Evolutionary conservation across 202 grass and related monocot species (phyloP).

Genomic region (Bolboschoenoplectus hybrid): DNA sequence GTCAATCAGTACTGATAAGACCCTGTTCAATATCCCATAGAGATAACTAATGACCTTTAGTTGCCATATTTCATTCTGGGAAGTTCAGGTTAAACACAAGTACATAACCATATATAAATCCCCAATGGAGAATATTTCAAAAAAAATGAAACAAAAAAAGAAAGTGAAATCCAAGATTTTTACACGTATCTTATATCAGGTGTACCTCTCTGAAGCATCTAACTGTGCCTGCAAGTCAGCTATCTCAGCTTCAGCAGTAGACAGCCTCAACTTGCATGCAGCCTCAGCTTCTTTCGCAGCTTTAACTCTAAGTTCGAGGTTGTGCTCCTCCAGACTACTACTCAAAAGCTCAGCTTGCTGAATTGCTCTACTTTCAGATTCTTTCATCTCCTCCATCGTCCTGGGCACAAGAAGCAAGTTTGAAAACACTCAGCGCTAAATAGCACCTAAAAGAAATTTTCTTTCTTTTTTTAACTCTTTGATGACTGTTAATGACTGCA

Average conservation of each 20-base stretch:
- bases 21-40: not conserved
- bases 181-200: constrained; percentile 7
- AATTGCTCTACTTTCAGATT: constrained; percentile 81
- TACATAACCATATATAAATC: not conserved
- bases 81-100: not conserved
- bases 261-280: constrained; percentile 90
- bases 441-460: constrained; percentile 13
- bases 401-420: constrained; percentile 48
- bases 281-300: constrained; percentile 93
- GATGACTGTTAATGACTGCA: constrained; percentile 1
- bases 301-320: constrained; percentile 89
- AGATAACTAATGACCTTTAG: not conserved
- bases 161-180: constrained; percentile 8
- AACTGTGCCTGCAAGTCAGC: constrained; percentile 62
- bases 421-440: constrained; percentile 32
- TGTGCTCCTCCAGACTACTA: constrained; percentile 72
- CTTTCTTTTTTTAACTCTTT: constrained; percentile 22
- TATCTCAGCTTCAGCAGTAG: constrained; percentile 75
- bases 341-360: constrained; percentile 70
- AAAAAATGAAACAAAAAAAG: not conserved
- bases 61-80: constrained; percentile 6
- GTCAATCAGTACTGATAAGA: not conserved
- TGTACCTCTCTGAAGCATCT: constrained; percentile 86
- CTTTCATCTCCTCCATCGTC: constrained; percentile 73
- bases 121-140: not conserved